Conservation (phyloP, 192 early-diverging fungal genomes). For the Gryganskiella cystojenkinii region DNA sequence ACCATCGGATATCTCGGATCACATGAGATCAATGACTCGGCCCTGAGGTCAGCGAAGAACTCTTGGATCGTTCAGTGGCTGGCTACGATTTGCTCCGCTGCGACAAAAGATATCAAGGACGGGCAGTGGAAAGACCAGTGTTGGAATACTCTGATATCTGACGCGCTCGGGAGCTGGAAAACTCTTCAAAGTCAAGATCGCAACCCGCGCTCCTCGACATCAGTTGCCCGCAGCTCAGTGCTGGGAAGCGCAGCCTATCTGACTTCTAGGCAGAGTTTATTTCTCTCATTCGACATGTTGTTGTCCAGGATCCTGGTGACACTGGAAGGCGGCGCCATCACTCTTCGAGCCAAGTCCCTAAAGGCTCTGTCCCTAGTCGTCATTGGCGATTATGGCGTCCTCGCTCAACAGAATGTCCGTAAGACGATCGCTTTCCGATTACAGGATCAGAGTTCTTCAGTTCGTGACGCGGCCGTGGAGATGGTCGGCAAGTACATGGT, state of each 20-base stretch:
- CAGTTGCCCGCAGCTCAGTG: constrained; percentile 9
- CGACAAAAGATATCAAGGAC: background rate
- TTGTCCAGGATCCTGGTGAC: constrained; percentile 71
- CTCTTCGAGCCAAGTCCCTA: constrained; percentile 80
- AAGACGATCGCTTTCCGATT: constrained; percentile 79
- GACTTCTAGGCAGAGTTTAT: constrained; percentile 66
- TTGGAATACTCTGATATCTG: constrained; percentile 21
- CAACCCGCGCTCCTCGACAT: background rate
- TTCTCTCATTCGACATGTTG: constrained; percentile 76
- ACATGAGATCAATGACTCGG: constrained; percentile 18
- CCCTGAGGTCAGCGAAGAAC: constrained; percentile 23
- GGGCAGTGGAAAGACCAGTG: constrained; percentile 7
- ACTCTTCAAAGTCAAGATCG: constrained; percentile 4
- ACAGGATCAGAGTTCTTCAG: constrained; percentile 83
- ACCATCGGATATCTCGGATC: constrained; percentile 19
- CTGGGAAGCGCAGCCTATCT: constrained; percentile 42
- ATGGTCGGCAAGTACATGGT: constrained; percentile 85
- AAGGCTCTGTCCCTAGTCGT: constrained; percentile 85
- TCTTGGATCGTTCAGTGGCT: constrained; percentile 39
- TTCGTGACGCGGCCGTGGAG: constrained; percentile 93
- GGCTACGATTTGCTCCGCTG: background rate
- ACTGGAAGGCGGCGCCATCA: constrained; percentile 73
- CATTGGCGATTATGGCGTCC: constrained; percentile 68
- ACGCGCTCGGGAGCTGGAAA: constrained; percentile 3
- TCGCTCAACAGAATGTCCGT: constrained; percentile 68